Conservation (phyloP, 768 basidiomycete species). For the Guyanaporus albipodus region DNA sequence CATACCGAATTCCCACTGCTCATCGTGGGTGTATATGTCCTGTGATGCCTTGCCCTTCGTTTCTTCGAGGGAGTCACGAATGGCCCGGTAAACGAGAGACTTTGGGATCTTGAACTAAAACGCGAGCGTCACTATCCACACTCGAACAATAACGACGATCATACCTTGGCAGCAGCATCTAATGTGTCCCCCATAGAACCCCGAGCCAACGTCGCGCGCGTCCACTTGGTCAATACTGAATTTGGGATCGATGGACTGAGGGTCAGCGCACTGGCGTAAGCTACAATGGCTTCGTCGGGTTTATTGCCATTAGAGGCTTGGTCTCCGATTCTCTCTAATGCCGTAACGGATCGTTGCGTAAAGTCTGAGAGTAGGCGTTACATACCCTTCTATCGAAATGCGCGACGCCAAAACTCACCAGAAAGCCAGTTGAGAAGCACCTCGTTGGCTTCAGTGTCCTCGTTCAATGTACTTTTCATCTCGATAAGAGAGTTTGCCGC, state of each 20-base stretch:
- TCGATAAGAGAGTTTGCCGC: no score
- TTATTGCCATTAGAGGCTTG: no score
- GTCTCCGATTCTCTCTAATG: no score
- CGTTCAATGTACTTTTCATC: no score
- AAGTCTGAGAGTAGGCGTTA: no score
- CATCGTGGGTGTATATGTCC: background rate
- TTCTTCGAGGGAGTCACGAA: constrained; percentile 2
- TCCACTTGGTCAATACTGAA: background rate
- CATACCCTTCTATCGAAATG: no score
- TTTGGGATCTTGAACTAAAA: constrained; percentile 2
- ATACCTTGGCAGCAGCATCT: background rate
- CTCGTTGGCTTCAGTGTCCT: no score
- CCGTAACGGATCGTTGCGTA: no score
- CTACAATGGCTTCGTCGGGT: no score
- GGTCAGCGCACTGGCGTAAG: no score
- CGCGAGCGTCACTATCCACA: background rate
- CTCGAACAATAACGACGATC: background rate
- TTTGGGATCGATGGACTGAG: background rate
- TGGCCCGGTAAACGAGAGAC: background rate
- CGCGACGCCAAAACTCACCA: no score
- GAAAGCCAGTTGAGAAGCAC: no score
- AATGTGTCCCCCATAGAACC: background rate
- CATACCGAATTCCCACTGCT: constrained; percentile 8
- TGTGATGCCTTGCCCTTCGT: background rate
- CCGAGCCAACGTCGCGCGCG: background rate